Base-by-base conservation (phyloP, 768 basidiomycete genomes). In the Agrocybe praecox region DNA sequence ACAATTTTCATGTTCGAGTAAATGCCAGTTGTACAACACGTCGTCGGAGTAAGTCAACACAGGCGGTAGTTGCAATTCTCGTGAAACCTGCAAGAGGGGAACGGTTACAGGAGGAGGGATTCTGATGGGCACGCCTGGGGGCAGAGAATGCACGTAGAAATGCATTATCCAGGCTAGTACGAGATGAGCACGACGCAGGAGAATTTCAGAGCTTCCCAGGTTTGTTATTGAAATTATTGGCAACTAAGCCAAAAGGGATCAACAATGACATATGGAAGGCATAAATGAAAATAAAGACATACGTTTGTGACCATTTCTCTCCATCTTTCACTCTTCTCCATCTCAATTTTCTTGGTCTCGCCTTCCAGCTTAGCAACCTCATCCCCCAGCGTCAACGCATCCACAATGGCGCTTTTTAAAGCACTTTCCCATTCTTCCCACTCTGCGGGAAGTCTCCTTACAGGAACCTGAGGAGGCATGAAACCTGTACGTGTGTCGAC, bases 401-500 rank as follows among this genome's bases (percentile, higher is more conserved):
- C 56, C 0, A 65, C 67, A 59, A 80, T 71, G 8, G 82, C 86
- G 15, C 69, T 74, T 24, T 80, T 80, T 0, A 85, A 78, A 34
- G 71, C 65, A 12, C 44, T 36, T 52, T 70, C 69, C 69, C 69
- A 70, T 19, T 62, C 64, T 65, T 94, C 90, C 92, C 90, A 96
- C 32, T 74, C 69, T 21, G 76, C 78, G 75, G 85, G 81, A 0
- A 95, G 77, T 10, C 87, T 80, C n/a, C 68, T 64, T 0, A 88
- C 66, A 0, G 94, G 92, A 0, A 83, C 79, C 26, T 86, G 79
- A 0, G 90, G 89, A 0, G 94, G 92, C 84, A 96, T 87, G 67
- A 97, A 96, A 0, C 95, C 95, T 0, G 93, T 92, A n/a, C 88
- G 78, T 2, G 88, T 89, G 65, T 94, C 92, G 62, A 97, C 92